Evolutionary conservation across 352 stramenopile genomes (phyloP).

Genomic region (Phytophthora pini): DNA sequence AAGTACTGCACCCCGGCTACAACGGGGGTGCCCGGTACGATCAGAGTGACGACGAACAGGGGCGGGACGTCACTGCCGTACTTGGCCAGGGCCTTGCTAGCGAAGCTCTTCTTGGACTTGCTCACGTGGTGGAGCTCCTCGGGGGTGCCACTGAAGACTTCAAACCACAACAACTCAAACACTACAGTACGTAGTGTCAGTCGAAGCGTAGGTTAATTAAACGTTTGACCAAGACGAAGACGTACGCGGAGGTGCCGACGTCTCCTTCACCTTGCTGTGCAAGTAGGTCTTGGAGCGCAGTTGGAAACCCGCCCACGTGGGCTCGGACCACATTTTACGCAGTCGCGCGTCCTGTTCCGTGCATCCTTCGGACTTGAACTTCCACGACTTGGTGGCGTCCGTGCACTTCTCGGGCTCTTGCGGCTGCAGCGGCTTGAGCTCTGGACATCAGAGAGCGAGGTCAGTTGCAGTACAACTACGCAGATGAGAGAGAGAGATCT

Average conservation of each 20-base stretch:
- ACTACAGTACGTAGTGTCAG: constrained; percentile 60
- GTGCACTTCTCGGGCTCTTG: constrained; percentile 42
- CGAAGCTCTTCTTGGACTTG: constrained; percentile 75
- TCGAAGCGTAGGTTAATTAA: background rate
- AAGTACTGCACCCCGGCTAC: constrained; percentile 84
- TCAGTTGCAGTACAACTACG: background rate
- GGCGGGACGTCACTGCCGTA: constrained; percentile 72
- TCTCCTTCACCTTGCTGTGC: constrained; percentile 65
- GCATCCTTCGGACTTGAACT: constrained; percentile 47
- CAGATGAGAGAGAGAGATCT: background rate
- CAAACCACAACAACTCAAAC: constrained; percentile 87
- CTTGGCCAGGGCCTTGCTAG: constrained; percentile 63
- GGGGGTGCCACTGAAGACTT: constrained; percentile 75
- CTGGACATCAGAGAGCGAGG: constrained; percentile 5
- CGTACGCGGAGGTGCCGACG: constrained; percentile 68
- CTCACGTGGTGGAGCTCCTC: constrained; percentile 73
- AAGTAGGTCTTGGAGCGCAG: constrained; percentile 80
- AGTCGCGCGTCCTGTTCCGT: constrained; percentile 50
- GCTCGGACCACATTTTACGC: constrained; percentile 79
- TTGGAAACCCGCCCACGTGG: constrained; percentile 65
- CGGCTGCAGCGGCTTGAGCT: constrained; percentile 29
- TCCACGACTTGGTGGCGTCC: constrained; percentile 54
- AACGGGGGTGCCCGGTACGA: constrained; percentile 71
- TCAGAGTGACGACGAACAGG: constrained; percentile 78
- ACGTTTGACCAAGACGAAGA: background rate